A percentile compares a stretch with the other conserved stretches of the same genome.
phyloP scores from a whole-genome alignment of 2,329 filamentous ascomycete genomes.

The Ceratocystis colombiana region DNA sequence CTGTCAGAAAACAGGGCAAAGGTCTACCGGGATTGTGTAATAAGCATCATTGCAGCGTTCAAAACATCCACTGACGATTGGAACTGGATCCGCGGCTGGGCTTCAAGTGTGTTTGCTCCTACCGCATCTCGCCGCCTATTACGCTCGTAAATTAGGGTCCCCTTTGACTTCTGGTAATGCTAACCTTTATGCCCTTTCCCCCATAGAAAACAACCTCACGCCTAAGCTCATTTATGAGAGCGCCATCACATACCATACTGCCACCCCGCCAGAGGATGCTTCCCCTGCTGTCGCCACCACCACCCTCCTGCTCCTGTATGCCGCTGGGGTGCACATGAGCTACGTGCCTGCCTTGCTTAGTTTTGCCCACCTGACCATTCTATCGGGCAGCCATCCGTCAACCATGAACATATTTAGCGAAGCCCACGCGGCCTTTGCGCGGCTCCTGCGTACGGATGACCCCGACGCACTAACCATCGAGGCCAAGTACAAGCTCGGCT shows the following conservation, averaged over 20 bases:
- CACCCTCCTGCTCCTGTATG: conserved; percentile 31
- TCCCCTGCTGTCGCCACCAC: conserved; percentile 27
- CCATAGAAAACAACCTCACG: background rate
- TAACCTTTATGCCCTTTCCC: background rate
- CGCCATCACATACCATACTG: conserved; percentile 16
- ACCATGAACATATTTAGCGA: conserved; percentile 17
- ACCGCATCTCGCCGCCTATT: conserved; percentile 1
- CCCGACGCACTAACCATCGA: conserved; percentile 34
- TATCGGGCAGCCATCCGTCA: conserved; percentile 31
- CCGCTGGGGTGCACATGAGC: conserved; percentile 30
- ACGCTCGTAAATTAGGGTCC: background rate
- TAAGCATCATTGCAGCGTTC: conserved; percentile 15
- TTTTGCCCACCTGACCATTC: conserved; percentile 18
- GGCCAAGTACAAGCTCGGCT: conserved; percentile 25
- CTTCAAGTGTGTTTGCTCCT: conserved; percentile 13
- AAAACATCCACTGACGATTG: conserved; percentile 17
- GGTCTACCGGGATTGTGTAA: conserved; percentile 18
- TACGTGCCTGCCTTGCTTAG: conserved; percentile 16
- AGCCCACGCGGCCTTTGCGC: background rate
- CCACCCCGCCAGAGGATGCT: background rate
- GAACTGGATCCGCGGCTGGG: conserved; percentile 17
- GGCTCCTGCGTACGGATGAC: conserved; percentile 28
- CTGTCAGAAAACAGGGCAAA: conserved; percentile 17
- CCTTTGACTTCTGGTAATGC: background rate
- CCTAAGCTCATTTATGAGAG: conserved; percentile 16